Evolutionary conservation across 257 asterid genomes (phyloP), one percentile per base, ranked within the genome.

Genomic region (Prunella vulgaris): DNA sequence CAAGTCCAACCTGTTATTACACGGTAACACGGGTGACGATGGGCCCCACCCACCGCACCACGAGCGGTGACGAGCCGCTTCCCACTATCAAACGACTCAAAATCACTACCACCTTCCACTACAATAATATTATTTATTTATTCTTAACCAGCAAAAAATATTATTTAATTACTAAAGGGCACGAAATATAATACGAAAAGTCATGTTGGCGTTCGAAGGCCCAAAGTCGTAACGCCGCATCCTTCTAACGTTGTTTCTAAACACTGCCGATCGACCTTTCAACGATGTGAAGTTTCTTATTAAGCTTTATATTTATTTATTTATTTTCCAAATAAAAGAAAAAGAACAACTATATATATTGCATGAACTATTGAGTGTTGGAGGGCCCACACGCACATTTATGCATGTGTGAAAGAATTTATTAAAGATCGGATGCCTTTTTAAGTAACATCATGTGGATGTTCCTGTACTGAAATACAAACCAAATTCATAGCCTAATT

Each of bases 11-110:
- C 32, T 53, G 60, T 54, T 10, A n/a, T n/a, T n/a, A n/a, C n/a
- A n/a, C n/a, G n/a, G n/a, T n/a, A n/a, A n/a, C n/a, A n/a, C n/a
- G n/a, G n/a, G n/a, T n/a, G 44, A 22, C 5, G 5, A 17, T 1
- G 69, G 78, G 72, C 15, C 80, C 76, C 72, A 66, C 70, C 22
- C 25, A 10, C 3, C 77, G 77, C 80, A 75, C 83, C 49, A 60
- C 68, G 72, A 79, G 75, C 83, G 83, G 80, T 60, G 74, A 66
- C 83, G 79, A 58, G 83, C 64, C 63, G 77, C 83, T 69, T 44
- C 79, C 72, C 77, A 20, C 49, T 18, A 32, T 60, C 64, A 10
- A 53, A 63, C 48, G 37, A 32, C 37, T 32, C 30, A 63, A 58
- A 42, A 71, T 66, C 61, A 4, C 70, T 13, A 42, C 51, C 44